Base-by-base conservation (phyloP, 2,329 filamentous ascomycete species). In the Fusarium torulosum region DNA sequence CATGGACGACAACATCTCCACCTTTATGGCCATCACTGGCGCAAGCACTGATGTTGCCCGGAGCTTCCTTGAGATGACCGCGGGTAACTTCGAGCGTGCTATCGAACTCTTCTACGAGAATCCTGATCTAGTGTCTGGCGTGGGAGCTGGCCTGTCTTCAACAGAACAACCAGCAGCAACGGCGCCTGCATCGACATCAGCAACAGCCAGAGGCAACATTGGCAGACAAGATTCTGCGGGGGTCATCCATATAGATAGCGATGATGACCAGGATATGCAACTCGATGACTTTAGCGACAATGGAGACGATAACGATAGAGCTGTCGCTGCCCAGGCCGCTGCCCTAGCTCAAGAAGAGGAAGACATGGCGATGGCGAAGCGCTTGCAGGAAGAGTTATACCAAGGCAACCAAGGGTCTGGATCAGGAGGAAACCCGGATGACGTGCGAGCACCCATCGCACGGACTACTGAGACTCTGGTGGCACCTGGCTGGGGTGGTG, bases 381-480 rank as follows among this genome's bases (percentile, higher is more conserved):
- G 92, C 58, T 79, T 99, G 61, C 96, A 99, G 77, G 92, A 99
- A 75, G 94, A 99, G 79, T 86, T 97, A 75, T 98, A 97, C 73
- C 85, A 86, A 52, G 86, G 80, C 67, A 59, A 76, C 74, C 60
- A 73, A 35, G 79, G 74, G 9, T 75, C 76, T 38, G 81, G 63
- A 23, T 62, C 69, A 21, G 80, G 76, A 9, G 78, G 47, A 33
- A 54, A 77, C 23, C 81, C 81, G 62, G 90, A 90, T 71, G 90
- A 84, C 44, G 90, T 99, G 54, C 86, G 96, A 74, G 96, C 96
- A 46, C 96, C 96, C 10, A 96, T 99, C 79, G 93, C 91, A 44
- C 88, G 93, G 72, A 97, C 92, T 27, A 96, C 93, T 14, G 96
- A 99, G 80, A 97, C 94, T 1, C 85, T 99, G 52, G 90, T 97